Evolutionary conservation across 176 grass and related monocot genomes (phyloP), one percentile per base, ranked within the genome.

Genomic region (Paspalum notatum): DNA sequence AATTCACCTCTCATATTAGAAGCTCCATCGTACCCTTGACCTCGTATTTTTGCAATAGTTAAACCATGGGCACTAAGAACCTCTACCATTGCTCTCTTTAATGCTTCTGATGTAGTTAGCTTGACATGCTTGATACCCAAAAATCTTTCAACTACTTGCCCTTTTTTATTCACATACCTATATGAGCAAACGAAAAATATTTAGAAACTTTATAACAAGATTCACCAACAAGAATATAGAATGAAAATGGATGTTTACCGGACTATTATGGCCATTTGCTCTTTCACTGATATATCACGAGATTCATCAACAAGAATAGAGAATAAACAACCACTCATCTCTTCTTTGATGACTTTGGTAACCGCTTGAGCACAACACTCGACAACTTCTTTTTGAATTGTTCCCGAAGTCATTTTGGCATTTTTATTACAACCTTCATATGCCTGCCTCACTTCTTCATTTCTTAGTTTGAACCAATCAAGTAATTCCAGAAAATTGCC

Each of bases 221-320:
- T 22, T 11, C 37, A 38, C 13, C 4, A 32, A 32, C 32, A 32
- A 32, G 32, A 32, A 17, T 15, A 65, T 4, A 40, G 40, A 41
- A 40, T 17, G 3, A 32, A 32, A 32, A 3, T 14, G 18, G 40
- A 12, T 9, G 2, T 2, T 12, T 44, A 67, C 40, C 40, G 44
- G 4, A 67, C 13, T 47, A 47, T 12, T 5, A 69, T 1, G 5
- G 4, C 68, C 68, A 51, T 71, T 71, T 51, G 46, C 32, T 71
- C 68, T 46, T 51, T 51, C 22, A 51, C 11, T 8, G 44, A 49
- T 70, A 70, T 70, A 22, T 68, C 63, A 66, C 62, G 63, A n/a
- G 63, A 66, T 45, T 45, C 65, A 22, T 67, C 41, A 21, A 44
- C 6, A 44, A 66, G 40, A 42, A 67, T 10, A 2, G 41, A 22